Evolutionary conservation across 2,329 filamentous ascomycete genomes (phyloP).

Genomic region (Beauveria brongniartii): DNA sequence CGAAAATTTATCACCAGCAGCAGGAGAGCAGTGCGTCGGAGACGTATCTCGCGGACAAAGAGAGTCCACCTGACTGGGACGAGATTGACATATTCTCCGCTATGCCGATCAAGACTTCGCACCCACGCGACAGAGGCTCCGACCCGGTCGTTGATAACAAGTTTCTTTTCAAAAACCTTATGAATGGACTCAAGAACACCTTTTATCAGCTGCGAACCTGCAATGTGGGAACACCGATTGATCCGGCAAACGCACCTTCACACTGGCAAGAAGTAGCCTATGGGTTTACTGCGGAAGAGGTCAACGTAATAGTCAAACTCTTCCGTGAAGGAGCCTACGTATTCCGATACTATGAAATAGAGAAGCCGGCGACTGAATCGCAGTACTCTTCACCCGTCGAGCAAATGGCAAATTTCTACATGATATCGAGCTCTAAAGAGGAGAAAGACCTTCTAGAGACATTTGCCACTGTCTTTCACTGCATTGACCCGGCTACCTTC

Average conservation of each 20-base stretch:
- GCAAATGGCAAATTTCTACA: slow-evolving; percentile 89
- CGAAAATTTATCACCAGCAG: slow-evolving; percentile 65
- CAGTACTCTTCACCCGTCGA: slow-evolving; percentile 77
- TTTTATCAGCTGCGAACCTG: slow-evolving; percentile 92
- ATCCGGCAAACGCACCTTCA: slow-evolving; percentile 67
- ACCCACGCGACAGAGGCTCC: slow-evolving; percentile 76
- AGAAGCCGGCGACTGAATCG: slow-evolving; percentile 65
- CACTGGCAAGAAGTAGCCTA: slow-evolving; percentile 96
- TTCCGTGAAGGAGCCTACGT: slow-evolving; percentile 95
- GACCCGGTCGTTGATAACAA: slow-evolving; percentile 96
- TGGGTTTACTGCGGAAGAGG: slow-evolving; percentile 95
- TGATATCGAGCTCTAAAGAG: slow-evolving; percentile 87
- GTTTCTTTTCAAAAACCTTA: slow-evolving; percentile 91
- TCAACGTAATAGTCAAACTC: slow-evolving; percentile 90
- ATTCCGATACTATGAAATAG: slow-evolving; percentile 93
- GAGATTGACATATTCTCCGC: slow-evolving; percentile 96
- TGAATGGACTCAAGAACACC: slow-evolving; percentile 92
- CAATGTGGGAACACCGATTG: slow-evolving; percentile 67
- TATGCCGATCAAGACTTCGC: slow-evolving; percentile 91
- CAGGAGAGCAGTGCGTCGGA: slow-evolving; percentile 57
- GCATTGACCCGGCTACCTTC: slow-evolving; percentile 95
- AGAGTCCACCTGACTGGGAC: slow-evolving; percentile 84
- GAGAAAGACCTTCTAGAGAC: slow-evolving; percentile 96
- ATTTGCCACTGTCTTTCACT: slow-evolving; percentile 97
- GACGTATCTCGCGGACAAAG: slow-evolving; percentile 75